Base-by-base conservation (phyloP, 2,329 filamentous ascomycete genomes). In the Hypoxylon sp. region DNA sequence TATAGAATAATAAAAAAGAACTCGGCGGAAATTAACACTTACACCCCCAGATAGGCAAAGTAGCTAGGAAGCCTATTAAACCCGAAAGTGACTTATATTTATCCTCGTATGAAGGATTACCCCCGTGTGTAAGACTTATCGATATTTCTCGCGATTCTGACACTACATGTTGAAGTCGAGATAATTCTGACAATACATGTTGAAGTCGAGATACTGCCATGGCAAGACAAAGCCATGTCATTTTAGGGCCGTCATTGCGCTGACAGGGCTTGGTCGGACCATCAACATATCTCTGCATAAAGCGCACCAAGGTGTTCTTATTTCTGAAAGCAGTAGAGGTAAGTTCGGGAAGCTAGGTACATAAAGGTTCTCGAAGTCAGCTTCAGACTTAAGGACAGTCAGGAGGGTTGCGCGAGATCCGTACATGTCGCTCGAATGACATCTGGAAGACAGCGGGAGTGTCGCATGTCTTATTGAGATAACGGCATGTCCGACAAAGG, bases 261-360 rank as follows among this genome's bases (percentile, higher is more conserved):
- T 69, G 59, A 32, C 62, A 68, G 7, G 64, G 64, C 62, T 56
- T 66, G 14, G 58, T 53, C 9, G 61, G 49, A 7, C 71, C 65
- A 7, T 71, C 65, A 19, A 70, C 21, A 49, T 70, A 71, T 2
- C 23, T 43, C 14, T 52, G 38, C 60, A 73, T 62, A 30, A 71
- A 68, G 32, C 36, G 59, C 17, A 68, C 60, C 25, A 71, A 48
- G 5, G 62, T 84, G 46, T 87, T 84, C 46, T 90, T 87, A 5
- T 86, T 85, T 74, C 92, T 89, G 70, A 92, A 92, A 0, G 90
- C 89, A 0, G 90, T 91, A 0, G 90, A 91, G 75, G 91, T 92
- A 71, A 91, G 80, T 10, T 86, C 84, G 86, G 83, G 63, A 91
- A 74, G 38, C 70, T 72, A 74, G 38, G 68, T 72, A 50, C 34